These are phyloP conservation scores for Lentinula guzmanii DNA, from an alignment of 768 basidiomycete species.

Conservation along the genomic window DNA sequence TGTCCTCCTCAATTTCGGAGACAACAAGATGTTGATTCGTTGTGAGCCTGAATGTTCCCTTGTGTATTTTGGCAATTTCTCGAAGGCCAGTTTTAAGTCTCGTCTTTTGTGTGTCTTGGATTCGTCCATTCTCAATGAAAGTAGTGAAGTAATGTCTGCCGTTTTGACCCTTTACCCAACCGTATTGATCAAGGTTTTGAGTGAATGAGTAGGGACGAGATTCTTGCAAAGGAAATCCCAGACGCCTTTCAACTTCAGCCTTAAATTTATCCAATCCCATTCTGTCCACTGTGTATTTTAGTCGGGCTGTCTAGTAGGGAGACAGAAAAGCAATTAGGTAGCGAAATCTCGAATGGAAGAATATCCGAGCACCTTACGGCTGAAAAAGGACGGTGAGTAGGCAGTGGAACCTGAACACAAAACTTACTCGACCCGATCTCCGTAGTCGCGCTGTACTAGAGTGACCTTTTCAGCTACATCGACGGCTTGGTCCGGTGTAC, in stretches of 20 bases:
- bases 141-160: conserved; percentile 87
- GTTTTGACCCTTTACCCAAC: conserved; percentile 85
- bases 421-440: conserved; percentile 88
- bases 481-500: conserved; percentile 79
- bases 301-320: conserved; percentile 60
- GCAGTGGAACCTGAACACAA: not conserved
- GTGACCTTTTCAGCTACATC: conserved; percentile 90
- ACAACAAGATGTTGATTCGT: conserved; percentile 93
- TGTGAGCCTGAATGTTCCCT: conserved; percentile 89
- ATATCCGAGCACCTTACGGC: conserved; percentile 43
- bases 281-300: conserved; percentile 96
- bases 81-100: conserved; percentile 90
- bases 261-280: conserved; percentile 88
- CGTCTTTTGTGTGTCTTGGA: conserved; percentile 85
- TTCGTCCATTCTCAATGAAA: conserved; percentile 96
- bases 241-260: conserved; percentile 81
- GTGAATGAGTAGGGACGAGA: conserved; percentile 77
- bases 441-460: conserved; percentile 90
- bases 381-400: conserved; percentile 16
- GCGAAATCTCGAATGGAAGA: not conserved
- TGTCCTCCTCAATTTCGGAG: conserved; percentile 70
- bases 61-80: conserved; percentile 92
- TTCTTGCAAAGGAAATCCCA: conserved; percentile 72
- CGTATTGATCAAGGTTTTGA: conserved; percentile 88
- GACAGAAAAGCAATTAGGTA: not conserved